Base-by-base conservation (phyloP, 768 basidiomycete species). In the Boletus patriciae region DNA sequence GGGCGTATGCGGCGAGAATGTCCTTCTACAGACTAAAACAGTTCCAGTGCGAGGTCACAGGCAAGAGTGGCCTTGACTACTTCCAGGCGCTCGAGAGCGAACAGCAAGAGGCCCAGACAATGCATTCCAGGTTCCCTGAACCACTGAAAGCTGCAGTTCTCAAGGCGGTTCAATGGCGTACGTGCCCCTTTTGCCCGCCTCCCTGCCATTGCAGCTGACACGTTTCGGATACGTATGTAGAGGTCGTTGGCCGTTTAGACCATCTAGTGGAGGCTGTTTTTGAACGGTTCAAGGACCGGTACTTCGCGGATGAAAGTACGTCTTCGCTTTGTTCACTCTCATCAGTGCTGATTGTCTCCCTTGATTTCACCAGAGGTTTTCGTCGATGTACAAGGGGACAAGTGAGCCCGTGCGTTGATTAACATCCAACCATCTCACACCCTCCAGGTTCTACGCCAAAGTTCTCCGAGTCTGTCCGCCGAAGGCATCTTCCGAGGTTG, bases 1-100 rank as follows among this genome's bases (percentile, higher is more conserved):
- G 80, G 66, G 85, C 92, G 23, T 98, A 96, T 77, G 84, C 90
- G 44, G 84, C 91, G 34, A 88, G 96, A 66, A 90, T 96, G 83
- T 88, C 91, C 58, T 98, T 97, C 79, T 97, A 97, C 78, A 83
- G 86, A 52, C 82, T 92, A 57, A 94, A 92, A 68, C 88, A 94
- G 68, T 98, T 98, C 75, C 93, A 96, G 69, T 98, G 96, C 71
- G 96, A 98, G 77, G 92, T 95, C 66, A 94, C 92, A 34, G 94
- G 95, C 73, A 96, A 94, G 77, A 89, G 91, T 62, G 87, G 88
- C 52, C 81, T 98, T 52, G 90, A 92, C 77, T 99, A 94, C 76
- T 97, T 95, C 73, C 86, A 93, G 67, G 97, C 97, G 23, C 79
- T 95, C 44, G 87, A 92, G 64, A 94, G 92, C 55, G 97, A 99